Base-by-base conservation (phyloP, 1,139 yeast species). In the Sugiyamaella grinbergsii region DNA sequence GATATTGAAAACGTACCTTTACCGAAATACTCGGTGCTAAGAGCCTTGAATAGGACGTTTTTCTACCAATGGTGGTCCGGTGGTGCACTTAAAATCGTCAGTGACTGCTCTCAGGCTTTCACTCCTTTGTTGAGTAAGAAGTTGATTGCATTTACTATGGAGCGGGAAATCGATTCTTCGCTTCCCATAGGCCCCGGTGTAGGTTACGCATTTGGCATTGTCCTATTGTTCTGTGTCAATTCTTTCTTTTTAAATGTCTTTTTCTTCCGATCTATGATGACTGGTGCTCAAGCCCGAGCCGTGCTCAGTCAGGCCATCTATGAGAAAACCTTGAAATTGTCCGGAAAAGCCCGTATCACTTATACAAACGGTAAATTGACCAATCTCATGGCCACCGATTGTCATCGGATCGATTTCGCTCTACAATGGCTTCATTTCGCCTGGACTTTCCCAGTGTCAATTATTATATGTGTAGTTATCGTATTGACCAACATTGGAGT, bases 381-480 rank as follows among this genome's bases (percentile, higher is more conserved):
- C 1, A 82, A 87, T 11, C 69, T 87, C 63, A 77, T 88, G 69
- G 84, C 93, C 11, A 83, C 94, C 1, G 96, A 88, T 64, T 74
- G 89, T 51, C 80, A 91, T 23, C 79, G 95, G 62, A 77, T 89
- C 36, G 95, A 88, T 63, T 78, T 86, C 62, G 93, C 94, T 4
- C 66, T 82, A 29, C 80, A 82, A 6, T 85, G 84, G 69, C 84
- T 82, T 59, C 88, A 90, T 2, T 79, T 82, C 62, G 68, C 82
- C 10, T 67, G 84, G 53, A 75, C 82, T 16, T 77, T 85, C 61
- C 85, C 90, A 0, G 71, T 83, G 3, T 90, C 94, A 56, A 73
- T 76, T 52, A 88, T 80, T 33, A 72, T 80, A 5, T 75, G 79
- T 42, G 75, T 87, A 52, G 89, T 80, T 1, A 71, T 88, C 38